Percentiles rank a stretch among this genome's conserved stretches.
phyloP scores from a whole-genome alignment of 345 rosid species.

The Hevea brasiliensis region DNA sequence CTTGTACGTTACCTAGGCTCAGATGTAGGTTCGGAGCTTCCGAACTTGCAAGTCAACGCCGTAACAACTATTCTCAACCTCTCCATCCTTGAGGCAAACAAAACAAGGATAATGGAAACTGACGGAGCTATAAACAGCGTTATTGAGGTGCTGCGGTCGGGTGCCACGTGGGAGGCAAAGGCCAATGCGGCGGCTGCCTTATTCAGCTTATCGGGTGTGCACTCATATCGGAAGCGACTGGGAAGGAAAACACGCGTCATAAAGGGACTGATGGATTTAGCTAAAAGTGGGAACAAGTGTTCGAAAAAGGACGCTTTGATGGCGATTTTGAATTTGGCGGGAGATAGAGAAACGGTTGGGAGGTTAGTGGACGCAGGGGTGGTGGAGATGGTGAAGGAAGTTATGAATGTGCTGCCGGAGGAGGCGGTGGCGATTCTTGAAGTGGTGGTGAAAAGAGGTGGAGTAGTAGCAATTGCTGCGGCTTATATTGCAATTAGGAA shows the following conservation, averaged over 20 bases:
- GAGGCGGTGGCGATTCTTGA: conserved; percentile 71
- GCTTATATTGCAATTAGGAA: conserved; percentile 42
- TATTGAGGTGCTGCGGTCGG: conserved; percentile 74
- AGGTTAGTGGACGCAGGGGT: conserved; percentile 72
- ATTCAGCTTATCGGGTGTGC: conserved; percentile 61
- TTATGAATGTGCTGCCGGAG: conserved; percentile 52
- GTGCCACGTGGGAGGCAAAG: conserved; percentile 93
- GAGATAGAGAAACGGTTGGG: conserved; percentile 71
- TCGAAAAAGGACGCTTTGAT: conserved; percentile 68
- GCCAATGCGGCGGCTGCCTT: conserved; percentile 90
- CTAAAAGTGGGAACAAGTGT: conserved; percentile 46
- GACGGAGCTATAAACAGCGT: conserved; percentile 83
- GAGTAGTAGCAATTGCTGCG: conserved; percentile 58
- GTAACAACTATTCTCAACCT: conserved; percentile 78
- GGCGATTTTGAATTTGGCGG: conserved; percentile 67
- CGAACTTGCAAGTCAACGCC: conserved; percentile 74
- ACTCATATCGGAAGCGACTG: conserved; percentile 48
- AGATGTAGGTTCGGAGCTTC: conserved; percentile 42
- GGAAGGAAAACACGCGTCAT: conserved; percentile 75
- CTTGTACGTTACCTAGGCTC: conserved; percentile 57
- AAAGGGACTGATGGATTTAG: conserved; percentile 67
- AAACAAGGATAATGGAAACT: conserved; percentile 68
- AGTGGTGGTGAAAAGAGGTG: conserved; percentile 75
- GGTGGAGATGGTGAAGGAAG: conserved; percentile 44
- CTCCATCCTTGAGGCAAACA: conserved; percentile 76